phyloP scores from a whole-genome alignment of 2,329 filamentous ascomycete genomes.

The Cephalotrichum gorgonifer region DNA sequence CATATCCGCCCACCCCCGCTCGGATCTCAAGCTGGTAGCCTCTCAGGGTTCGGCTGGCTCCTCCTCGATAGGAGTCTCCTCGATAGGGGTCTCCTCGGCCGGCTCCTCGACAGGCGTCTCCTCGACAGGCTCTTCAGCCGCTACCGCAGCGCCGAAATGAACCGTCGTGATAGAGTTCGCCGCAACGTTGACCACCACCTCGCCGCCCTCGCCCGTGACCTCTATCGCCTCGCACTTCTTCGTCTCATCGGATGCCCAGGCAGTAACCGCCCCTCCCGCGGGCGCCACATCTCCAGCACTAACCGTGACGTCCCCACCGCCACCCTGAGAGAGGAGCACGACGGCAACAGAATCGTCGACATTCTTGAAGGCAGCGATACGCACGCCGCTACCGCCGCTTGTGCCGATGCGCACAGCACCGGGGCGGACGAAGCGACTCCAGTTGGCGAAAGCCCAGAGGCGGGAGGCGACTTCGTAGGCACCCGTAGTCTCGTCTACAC shows the following conservation, averaged over 20 bases:
- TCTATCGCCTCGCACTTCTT: constrained; percentile 13
- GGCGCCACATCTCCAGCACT: constrained; percentile 1
- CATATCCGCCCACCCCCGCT: not conserved
- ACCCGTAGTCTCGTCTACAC: constrained; percentile 20
- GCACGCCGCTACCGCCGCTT: constrained; percentile 16
- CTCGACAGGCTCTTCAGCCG: not conserved
- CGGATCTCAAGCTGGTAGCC: not conserved
- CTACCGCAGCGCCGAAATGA: not conserved
- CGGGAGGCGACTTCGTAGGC: constrained; percentile 18
- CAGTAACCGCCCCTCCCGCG: constrained; percentile 10
- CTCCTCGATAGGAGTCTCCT: not conserved
- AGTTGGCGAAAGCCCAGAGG: constrained; percentile 31
- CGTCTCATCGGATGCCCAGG: constrained; percentile 16
- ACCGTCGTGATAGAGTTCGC: constrained; percentile 17
- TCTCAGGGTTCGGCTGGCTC: not conserved
- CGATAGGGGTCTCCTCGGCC: not conserved
- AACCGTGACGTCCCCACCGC: constrained; percentile 6
- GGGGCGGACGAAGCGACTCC: constrained; percentile 25
- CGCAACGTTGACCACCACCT: constrained; percentile 13
- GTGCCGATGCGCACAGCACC: constrained; percentile 22
- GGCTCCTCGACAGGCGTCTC: not conserved
- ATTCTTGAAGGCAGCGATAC: constrained; percentile 24
- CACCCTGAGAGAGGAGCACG: constrained; percentile 18
- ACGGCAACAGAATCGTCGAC: constrained; percentile 25
- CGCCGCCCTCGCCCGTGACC: constrained; percentile 11